Evolutionary conservation across 345 rosid genomes (phyloP), one percentile per base, ranked within the genome.

Genomic region (Syzygium grande): DNA sequence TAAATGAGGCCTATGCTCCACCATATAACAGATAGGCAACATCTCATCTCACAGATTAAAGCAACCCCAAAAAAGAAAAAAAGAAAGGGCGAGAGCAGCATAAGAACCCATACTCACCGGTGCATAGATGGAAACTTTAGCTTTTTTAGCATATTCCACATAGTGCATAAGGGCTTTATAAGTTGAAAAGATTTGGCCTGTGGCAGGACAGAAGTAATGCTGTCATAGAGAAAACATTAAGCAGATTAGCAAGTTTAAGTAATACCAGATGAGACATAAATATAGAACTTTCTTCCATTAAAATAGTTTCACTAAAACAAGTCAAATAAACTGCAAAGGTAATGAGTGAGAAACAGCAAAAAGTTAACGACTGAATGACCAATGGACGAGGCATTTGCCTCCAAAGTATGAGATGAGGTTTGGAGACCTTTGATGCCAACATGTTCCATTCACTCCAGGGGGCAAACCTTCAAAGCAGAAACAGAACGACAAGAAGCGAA

Each of bases 201-300:
- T 86, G 52, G 87, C 87, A 68, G 87, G 87, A 73, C 84, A 86
- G 61, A n/a, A 54, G 84, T 68, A 86, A 86, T 68, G 43, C 87
- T 86, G 87, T 55, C 34, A 86, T 68, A 46, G 87, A 52, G 41
- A 68, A 68, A 63, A 51, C 51, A 49, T 21, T 11, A 85, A 38
- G 16, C 15, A 56, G 73, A 85, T 55, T 85, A 55, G 86, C 63
- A 34, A 73, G 49, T 73, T 34, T 34, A 9, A 73, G 19, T 10
- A 73, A 34, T 11, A 73, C 49, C 80, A 34, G 49, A 73, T 19
- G 49, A 73, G 46, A 34, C 80, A 73, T 73, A 30, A 23, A 65
- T 65, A 73, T 38, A 73, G 80, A 73, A 73, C 80, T 73, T 73
- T 73, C 49, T 73, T 73, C 46, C 23, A 34, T 73, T 73, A 34